phyloP scores from a whole-genome alignment of 75 land plant genomes.

The Cryptomeria japonica region DNA sequence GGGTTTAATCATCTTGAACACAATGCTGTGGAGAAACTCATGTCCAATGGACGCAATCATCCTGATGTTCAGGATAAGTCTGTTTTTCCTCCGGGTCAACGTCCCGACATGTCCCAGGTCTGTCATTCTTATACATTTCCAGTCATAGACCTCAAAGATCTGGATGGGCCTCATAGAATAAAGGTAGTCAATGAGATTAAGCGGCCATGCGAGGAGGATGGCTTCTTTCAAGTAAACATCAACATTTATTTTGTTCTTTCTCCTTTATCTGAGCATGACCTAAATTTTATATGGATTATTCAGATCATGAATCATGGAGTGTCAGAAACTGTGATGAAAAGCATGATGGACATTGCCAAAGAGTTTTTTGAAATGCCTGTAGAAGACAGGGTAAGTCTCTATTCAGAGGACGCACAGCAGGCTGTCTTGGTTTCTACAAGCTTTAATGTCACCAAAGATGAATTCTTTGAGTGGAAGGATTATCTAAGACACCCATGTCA shows the following conservation, averaged over 20 bases:
- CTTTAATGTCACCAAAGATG: constrained; percentile 40
- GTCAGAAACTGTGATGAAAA: constrained; percentile 20
- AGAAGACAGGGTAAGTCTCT: constrained; percentile 36
- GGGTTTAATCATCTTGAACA: no score
- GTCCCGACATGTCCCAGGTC: neutral
- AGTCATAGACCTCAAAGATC: constrained; percentile 47
- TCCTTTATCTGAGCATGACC: neutral
- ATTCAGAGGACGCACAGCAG: constrained; percentile 28
- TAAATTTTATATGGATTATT: neutral
- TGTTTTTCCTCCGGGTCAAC: neutral
- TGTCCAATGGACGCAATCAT: neutral
- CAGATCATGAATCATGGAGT: constrained; percentile 73
- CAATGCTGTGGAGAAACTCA: neutral
- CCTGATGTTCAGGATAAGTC: neutral
- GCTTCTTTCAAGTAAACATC: constrained; percentile 32
- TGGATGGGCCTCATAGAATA: constrained; percentile 32
- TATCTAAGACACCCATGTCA: constrained; percentile 56
- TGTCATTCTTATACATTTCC: constrained; percentile 23
- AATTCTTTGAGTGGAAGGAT: constrained; percentile 62
- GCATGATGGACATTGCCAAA: constrained; percentile 29
- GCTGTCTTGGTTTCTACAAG: constrained; percentile 54
- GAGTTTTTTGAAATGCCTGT: constrained; percentile 50
- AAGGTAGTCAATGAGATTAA: constrained; percentile 14
- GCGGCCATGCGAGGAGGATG: constrained; percentile 19
- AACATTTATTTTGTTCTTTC: neutral